These are phyloP conservation scores for Cladophialophora immunda DNA, from an alignment of 2,329 filamentous ascomycete genomes.

Conservation along the genomic window DNA sequence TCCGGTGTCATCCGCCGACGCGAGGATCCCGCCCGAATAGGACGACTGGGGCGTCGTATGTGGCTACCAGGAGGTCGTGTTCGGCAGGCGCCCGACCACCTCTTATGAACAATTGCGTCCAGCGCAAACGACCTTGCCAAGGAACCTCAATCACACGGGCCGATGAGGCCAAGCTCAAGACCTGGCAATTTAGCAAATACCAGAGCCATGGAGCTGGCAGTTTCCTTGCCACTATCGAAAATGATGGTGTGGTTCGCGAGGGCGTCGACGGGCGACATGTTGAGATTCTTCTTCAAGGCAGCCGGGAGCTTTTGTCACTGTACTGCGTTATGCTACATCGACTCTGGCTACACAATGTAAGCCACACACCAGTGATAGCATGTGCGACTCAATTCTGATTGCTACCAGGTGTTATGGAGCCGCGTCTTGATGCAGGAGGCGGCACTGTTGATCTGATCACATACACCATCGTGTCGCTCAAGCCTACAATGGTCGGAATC, in stretches of 20 bases:
- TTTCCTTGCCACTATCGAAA: too few species aligned
- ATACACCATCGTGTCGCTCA: slow-evolving; percentile 41
- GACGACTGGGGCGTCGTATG: too few species aligned
- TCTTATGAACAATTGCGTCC: slow-evolving; percentile 37
- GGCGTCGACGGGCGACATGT: too few species aligned
- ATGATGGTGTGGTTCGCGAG: too few species aligned
- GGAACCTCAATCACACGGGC: slow-evolving; percentile 36
- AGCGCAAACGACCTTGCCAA: slow-evolving; percentile 24
- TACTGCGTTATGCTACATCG: neutral
- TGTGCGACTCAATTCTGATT: neutral
- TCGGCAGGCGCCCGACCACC: too few species aligned
- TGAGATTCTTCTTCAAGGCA: too few species aligned
- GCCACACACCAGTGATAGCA: neutral
- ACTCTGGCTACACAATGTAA: neutral
- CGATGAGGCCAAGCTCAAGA: neutral
- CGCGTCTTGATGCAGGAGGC: slow-evolving; percentile 47
- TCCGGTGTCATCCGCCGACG: too few species aligned
- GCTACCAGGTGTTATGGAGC: neutral
- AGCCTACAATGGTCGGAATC: too few species aligned
- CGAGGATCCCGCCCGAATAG: too few species aligned
- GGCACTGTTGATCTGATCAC: slow-evolving; percentile 47
- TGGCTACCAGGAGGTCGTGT: too few species aligned
- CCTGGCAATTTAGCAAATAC: slow-evolving; percentile 5
- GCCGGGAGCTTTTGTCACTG: too few species aligned
- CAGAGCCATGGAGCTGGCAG: neutral